Evolutionary conservation across 2,329 filamentous ascomycete species (phyloP).

Genomic region (Pseudogymnoascus sp.): DNA sequence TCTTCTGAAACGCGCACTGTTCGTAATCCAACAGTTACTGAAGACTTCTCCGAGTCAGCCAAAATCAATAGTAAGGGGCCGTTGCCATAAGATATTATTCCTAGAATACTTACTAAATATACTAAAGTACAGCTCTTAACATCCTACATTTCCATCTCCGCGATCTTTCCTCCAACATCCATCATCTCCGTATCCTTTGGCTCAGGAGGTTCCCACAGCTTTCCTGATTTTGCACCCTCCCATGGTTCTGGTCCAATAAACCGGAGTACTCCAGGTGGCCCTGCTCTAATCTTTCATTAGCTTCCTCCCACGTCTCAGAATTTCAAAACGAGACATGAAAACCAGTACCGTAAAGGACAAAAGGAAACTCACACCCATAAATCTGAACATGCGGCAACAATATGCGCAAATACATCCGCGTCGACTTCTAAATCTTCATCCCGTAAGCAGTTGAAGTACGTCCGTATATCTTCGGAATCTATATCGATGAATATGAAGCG

Average conservation of each 20-base stretch:
- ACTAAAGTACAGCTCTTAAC: neutral
- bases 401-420: neutral
- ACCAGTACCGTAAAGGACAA: neutral
- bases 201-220: neutral
- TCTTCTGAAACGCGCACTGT: no score
- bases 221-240: neutral
- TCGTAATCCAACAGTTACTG: no score
- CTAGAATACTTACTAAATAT: neutral
- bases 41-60: neutral
- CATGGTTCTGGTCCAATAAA: neutral
- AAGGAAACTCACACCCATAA: neutral
- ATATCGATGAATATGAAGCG: neutral
- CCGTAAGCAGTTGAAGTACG: neutral
- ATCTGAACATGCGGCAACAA: neutral
- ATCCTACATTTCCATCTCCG: neutral
- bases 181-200: neutral
- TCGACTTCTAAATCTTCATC: neutral
- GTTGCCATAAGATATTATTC: neutral
- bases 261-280: neutral
- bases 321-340: no score
- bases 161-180: neutral
- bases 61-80: neutral
- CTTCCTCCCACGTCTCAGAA: neutral
- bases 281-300: neutral
- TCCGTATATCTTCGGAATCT: neutral